Conservation (phyloP, 768 basidiomycete species). For the Tricholoma bakamatsutake region DNA sequence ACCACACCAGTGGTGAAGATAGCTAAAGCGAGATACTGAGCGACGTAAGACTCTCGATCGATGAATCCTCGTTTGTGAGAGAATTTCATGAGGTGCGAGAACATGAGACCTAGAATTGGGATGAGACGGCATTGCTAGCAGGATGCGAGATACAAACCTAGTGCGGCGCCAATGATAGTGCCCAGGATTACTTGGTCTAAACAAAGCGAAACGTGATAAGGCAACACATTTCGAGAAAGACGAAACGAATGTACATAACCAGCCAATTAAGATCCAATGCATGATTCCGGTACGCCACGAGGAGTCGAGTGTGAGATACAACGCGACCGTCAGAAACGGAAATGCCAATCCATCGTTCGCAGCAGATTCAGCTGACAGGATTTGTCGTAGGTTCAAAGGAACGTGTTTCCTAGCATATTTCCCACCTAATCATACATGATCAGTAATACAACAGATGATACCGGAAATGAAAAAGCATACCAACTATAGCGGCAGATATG, state of each 20-base stretch:
- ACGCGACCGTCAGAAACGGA: conserved; percentile 74
- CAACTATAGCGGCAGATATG: conserved; percentile 79
- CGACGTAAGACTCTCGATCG: conserved; percentile 82
- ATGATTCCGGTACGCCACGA: conserved; percentile 58
- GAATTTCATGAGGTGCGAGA: conserved; percentile 68
- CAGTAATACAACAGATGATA: not conserved
- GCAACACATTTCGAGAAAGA: no score
- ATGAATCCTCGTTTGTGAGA: conserved; percentile 59
- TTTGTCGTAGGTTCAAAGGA: conserved; percentile 67
- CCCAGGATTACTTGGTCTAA: conserved; percentile 81
- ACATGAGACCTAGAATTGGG: conserved; percentile 44
- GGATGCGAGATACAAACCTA: not conserved
- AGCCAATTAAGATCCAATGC: conserved; percentile 84
- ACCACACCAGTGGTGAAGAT: conserved; percentile 76
- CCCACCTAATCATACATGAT: conserved; percentile 41
- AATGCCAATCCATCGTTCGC: conserved; percentile 96
- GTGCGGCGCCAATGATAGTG: conserved; percentile 56
- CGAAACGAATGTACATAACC: conserved; percentile 52
- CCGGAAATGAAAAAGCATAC: conserved; percentile 26
- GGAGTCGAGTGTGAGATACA: conserved; percentile 77
- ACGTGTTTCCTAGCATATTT: conserved; percentile 68
- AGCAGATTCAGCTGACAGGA: conserved; percentile 86
- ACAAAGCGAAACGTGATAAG: not conserved
- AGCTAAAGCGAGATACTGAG: conserved; percentile 73
- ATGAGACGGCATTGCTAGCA: not conserved